Base-by-base conservation (phyloP, 768 basidiomycete species). In the Arthromyces matolae region DNA sequence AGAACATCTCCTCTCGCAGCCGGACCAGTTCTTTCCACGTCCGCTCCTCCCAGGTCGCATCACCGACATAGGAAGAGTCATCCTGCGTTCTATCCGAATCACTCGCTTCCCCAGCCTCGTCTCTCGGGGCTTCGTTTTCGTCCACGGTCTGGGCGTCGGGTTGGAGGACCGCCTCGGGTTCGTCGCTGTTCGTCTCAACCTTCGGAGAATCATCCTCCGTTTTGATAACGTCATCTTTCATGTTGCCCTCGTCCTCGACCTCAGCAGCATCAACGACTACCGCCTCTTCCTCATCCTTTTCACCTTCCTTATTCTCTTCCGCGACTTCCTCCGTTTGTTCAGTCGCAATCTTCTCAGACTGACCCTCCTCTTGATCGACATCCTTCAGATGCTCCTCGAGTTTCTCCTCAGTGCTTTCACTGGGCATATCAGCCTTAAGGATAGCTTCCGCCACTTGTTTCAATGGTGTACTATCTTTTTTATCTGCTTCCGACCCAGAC, bases 1-100 rank as follows among this genome's bases (percentile, higher is more conserved):
- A 92, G 62, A 88, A 93, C 87, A 93, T 86, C 34, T 87, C 84
- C 63, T 92, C 88, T 50, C 81, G 78, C 53, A 93, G 62, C 35
- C 73, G 73, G 14, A 81, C 73, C 16, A 93, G 62, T 66, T 90
- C 86, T 58, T 83, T 85, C 89, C 89, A 93, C 16, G 86, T 83
- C 42, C 82, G 75, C 61, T 92, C 90, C 64, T 92, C 90, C 90
- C 91, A 92, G 4, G 84, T 87, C 23, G 75, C 67, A 37, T 86
- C 79, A 12, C 81, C 78, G 22, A 88, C 72, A 50, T 78, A 88
- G 23, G 55, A 55, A 38, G 74, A 71, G 27, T 57, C 57, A n/a
- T n/a, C n/a, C n/a, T n/a, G n/a, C n/a, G n/a, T n/a, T n/a, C n/a
- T n/a, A n/a, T n/a, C n/a, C n/a, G n/a, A n/a, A n/a, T n/a, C n/a